Evolutionary conservation across 306 rosid genomes (phyloP), one percentile per base, ranked within the genome.

Genomic region (Prunus padus): DNA sequence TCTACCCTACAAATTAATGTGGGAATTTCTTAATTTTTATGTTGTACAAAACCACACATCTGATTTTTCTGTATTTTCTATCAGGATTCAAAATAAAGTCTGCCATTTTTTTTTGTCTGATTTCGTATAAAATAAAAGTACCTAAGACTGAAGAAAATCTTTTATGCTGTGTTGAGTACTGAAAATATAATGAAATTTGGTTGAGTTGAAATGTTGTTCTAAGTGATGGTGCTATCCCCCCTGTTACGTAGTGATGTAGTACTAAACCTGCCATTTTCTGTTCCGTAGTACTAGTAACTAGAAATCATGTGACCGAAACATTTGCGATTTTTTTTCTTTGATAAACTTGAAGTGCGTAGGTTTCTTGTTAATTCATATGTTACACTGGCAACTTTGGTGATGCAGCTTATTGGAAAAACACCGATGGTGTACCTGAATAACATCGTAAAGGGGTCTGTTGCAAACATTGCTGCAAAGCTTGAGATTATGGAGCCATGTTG

Each of bases 401-500:
- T 72, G 69, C 89, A 95, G 99, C 97, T 95, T 63, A 90, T 90
- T 16, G 99, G 99, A 19, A 95, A 90, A 84, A 95, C 99, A 20
- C 97, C 99, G 20, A 92, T 95, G 99, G 99, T 95, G 54, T 95
- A 95, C 89, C 90, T 95, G 74, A 95, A 95, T 76, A 89, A 70
- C 47, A 85, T 90, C 10, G 90, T 80, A 10, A 92, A 86, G 84
- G 99, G 96, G 18, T 92, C 90, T 16, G 89, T 92, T 46, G 97
- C 99, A 51, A 95, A 86, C 77, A 81, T 95, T 84, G 99, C 97
- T 80, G 99, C 99, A 55, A 92, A 95, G 87, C 99, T 95, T 80
- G 99, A 95, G 89, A 90, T 92, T 75, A 92, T 95, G 99, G 99
- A 95, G 86, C 99, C 97, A 0, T 95, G 99, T 82, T 95, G 99